phyloP scores from a whole-genome alignment of 495 filamentous ascomycete species.

The Amniculicola lignicola region DNA sequence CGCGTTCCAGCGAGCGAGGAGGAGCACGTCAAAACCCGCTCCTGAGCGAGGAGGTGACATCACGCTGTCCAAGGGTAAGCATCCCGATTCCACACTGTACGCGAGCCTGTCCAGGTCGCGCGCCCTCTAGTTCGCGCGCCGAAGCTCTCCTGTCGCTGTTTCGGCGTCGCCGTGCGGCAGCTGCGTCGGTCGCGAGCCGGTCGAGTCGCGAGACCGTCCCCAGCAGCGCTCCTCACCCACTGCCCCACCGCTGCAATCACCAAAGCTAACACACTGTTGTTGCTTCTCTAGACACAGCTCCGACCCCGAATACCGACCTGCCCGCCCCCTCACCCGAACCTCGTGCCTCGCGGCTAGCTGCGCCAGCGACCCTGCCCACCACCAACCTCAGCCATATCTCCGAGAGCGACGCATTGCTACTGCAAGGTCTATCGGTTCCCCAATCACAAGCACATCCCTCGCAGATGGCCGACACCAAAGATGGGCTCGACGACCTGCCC shows the following conservation, averaged over 20 bases:
- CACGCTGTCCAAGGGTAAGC: constrained; percentile 16
- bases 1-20: constrained; percentile 33
- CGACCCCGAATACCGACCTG: constrained; percentile 9
- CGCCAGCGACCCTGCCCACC: neutral
- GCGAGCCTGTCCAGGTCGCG: neutral
- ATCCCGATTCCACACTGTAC: neutral
- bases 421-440: constrained; percentile 5
- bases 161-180: constrained; percentile 9
- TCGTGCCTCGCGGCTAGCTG: constrained; percentile 6
- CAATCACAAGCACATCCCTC: neutral
- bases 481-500: constrained; percentile 21
- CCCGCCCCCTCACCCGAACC: constrained; percentile 12
- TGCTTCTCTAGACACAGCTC: constrained; percentile 2
- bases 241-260: neutral
- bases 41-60: constrained; percentile 15
- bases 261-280: neutral
- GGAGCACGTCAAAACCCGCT: constrained; percentile 35
- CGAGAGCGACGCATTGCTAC: constrained; percentile 1
- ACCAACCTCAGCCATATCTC: neutral
- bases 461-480: neutral
- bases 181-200: constrained; percentile 14
- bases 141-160: constrained; percentile 7
- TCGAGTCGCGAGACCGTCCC: constrained; percentile 4
- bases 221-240: neutral
- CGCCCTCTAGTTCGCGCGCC: neutral